Evolutionary conservation across 1,284 basidiomycete species (phyloP), one percentile per base, ranked within the genome.

Genomic region (Ganoderma multipileum): DNA sequence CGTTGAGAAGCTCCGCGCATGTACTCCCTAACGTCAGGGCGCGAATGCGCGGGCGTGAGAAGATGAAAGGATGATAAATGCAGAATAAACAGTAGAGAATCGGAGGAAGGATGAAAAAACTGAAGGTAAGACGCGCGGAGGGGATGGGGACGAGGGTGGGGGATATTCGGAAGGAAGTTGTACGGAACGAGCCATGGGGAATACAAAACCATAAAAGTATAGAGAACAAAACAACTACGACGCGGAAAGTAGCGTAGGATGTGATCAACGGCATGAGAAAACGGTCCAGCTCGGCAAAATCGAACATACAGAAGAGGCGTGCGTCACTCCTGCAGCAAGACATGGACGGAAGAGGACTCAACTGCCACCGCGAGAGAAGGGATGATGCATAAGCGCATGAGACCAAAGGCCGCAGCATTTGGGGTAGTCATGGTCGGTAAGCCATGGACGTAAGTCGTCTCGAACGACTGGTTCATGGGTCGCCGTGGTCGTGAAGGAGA

Each of bases 191-290:
- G 44, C 42, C 61, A 14, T 26, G n/a, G 57, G 52, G 9, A 39
- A 58, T 58, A 64, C 67, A 70, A 66, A 68, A 62, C 65, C 20
- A 67, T 64, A 60, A 64, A 47, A 62, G 67, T 66, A 65, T n/a
- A 59, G 64, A 63, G 55, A 57, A 68, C 65, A 67, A 58, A 68
- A 41, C 59, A 20, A 71, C 67, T 72, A 72, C 52, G 41, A 50
- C 38, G 28, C 9, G 39, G 33, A 58, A 55, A 39, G 55, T 70
- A 68, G 47, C 2, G 39, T 70, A 72, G 67, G 23, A 26, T 72
- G 65, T 66, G 47, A 55, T 55, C 54, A 55, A 55, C 54, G 33
- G 55, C 55, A 38, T 12, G 20, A 58, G 26, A 14, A 33, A 68
- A 67, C 50, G 66, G 68, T 72, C 67, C 68, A 60, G 54, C 60